Base-by-base conservation (phyloP, 2,329 filamentous ascomycete genomes). In the Cercospora janseana region DNA sequence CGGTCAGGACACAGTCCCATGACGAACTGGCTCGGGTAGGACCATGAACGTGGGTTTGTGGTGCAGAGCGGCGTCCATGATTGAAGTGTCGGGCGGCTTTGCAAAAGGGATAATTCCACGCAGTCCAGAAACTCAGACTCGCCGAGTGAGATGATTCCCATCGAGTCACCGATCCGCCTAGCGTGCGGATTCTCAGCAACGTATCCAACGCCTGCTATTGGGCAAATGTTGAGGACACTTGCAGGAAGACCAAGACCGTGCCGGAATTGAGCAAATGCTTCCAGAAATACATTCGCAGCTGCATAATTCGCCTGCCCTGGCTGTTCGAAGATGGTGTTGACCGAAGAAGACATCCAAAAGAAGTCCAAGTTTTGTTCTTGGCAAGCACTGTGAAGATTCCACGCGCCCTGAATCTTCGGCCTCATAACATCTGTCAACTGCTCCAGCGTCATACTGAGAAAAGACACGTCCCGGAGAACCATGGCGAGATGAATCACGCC, bases 301-400 rank as follows among this genome's bases (percentile, higher is more conserved):
- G 78, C 74, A 50, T 83, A 83, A 63, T 80, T 46, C 13, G 77
- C 73, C 52, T 83, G 80, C 0, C 77, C 77, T 3, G 75, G 73
- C 54, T 75, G 79, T 18, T 79, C 80, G 35, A 81, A 77, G 8
- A 81, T 66, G 21, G 78, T 78, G 0, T 76, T 72, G 1, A 77
- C 72, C 27, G 75, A 79, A 18, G 78, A 48, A 32, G 43, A 52
- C 18, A 46, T 43, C 38, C 27, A 9, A 46, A 49, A 53, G 49
- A 49, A 46, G 38, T 46, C 35, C 15, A 51, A 24, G 12, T 42
- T 20, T 4, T 34, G 15, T 75, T 60, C 8, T 62, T 58, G n/a
- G 7, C 28, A n/a, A 10, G 44, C 44, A 6, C 67, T 48, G 45
- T 79, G 70, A 1, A 52, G 28, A 20, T 41, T 47, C 24, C 23